Base-by-base conservation (phyloP, 768 basidiomycete species). In the Rhodotorula graminis region DNA sequence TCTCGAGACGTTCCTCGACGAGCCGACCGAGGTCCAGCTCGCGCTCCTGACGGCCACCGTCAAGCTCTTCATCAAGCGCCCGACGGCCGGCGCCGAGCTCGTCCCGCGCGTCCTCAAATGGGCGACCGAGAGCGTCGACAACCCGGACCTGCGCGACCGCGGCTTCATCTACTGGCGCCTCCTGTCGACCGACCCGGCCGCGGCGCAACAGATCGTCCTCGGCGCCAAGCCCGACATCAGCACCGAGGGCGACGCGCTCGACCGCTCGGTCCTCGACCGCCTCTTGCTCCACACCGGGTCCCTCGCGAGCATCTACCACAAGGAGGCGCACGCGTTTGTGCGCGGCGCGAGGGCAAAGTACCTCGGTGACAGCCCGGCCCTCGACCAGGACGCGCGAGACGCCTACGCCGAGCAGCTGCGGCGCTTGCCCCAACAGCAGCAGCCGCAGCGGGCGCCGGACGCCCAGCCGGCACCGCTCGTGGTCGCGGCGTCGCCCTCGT, bases 151-250 rank as follows among this genome's bases (percentile, higher is more conserved):
- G 31, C 87, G 96, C 47, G 96, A 99, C 81, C 85, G 96, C 72
- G 96, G 96, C 7, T 98, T 94, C 84, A 98, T 99, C 90, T 99
- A 98, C 82, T 99, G 96, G 96, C 88, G 96, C 52, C 85, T 99
- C 82, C 86, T 98, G 58, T 94, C 95, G 16, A 89, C 93, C 78
- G 93, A 96, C 79, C 93, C 94, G 3, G 83, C 88, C 15, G 89
- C 89, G 0, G 94, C 96, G 14, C 87, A 89, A 52, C 90, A 92
- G 75, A 90, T 98, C 73, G 94, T 98, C 49, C 84, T 98, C 29
- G 85, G 91, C 25, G 92, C 93, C 77, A 96, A 96, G 78, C 96
- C 96, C 0, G 49, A 64, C 12, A 98, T 99, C 75, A 94, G 93
- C n/a, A 98, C 92, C 5, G 95, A 98, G 80, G 92, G 93, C 8